Conservation (phyloP, 2,329 filamentous ascomycete species). For the Hypocrella siamensis region DNA sequence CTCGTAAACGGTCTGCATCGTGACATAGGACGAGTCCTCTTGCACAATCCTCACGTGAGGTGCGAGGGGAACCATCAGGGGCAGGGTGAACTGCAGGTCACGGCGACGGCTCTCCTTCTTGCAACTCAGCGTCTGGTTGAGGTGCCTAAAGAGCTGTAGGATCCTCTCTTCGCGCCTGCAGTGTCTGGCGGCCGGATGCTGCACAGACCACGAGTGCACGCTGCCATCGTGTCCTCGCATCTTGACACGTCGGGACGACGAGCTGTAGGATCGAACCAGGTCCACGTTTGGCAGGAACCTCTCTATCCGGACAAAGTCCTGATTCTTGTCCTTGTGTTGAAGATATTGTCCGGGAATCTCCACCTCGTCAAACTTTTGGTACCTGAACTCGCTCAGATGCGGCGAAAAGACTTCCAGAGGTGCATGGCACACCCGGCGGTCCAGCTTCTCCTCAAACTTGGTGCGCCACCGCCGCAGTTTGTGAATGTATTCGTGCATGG, state of each 20-base stretch:
- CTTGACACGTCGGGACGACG: slow-evolving; percentile 83
- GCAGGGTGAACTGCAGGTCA: slow-evolving; percentile 91
- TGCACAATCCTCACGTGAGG: slow-evolving; percentile 91
- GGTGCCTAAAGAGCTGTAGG: slow-evolving; percentile 88
- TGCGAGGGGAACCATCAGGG: slow-evolving; percentile 87
- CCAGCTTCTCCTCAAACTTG: slow-evolving; percentile 94
- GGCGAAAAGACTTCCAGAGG: slow-evolving; percentile 77
- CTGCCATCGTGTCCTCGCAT: slow-evolving; percentile 97
- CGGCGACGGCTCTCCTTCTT: slow-evolving; percentile 90
- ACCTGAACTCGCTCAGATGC: slow-evolving; percentile 89
- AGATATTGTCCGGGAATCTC: slow-evolving; percentile 96
- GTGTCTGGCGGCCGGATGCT: slow-evolving; percentile 84
- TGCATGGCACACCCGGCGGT: slow-evolving; percentile 58
- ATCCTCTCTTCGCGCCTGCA: slow-evolving; percentile 91
- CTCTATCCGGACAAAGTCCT: slow-evolving; percentile 95
- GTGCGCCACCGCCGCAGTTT: slow-evolving; percentile 92
- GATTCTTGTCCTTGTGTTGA: slow-evolving; percentile 96
- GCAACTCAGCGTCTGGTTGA: slow-evolving; percentile 82
- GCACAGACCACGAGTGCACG: slow-evolving; percentile 89
- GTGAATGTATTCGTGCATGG: slow-evolving; percentile 97
- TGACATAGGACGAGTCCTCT: slow-evolving; percentile 88
- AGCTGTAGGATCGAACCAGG: slow-evolving; percentile 75
- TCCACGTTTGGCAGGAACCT: slow-evolving; percentile 93
- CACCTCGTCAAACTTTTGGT: slow-evolving; percentile 96
- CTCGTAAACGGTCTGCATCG: slow-evolving; percentile 87